These are phyloP conservation scores for Ophiocordyceps sinensis DNA, from an alignment of 2,329 filamentous ascomycete genomes.

Conservation along the genomic window DNA sequence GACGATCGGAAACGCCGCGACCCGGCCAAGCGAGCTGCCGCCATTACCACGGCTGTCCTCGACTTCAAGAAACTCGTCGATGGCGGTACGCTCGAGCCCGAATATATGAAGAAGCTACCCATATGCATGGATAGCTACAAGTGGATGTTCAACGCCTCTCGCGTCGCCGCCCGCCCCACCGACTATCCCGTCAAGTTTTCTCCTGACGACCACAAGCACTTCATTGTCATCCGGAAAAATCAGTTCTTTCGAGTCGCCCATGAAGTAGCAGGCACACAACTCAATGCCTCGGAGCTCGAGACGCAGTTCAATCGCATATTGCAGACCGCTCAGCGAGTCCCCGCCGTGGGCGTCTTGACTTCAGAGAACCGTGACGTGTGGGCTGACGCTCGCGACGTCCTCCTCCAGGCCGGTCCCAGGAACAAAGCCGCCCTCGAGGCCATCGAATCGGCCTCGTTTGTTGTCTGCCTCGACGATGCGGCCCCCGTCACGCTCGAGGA, in stretches of 20 bases:
- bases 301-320: slow-evolving; percentile 79
- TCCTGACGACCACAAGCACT: slow-evolving; percentile 64
- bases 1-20: slow-evolving; percentile 81
- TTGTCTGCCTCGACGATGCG: slow-evolving; percentile 88
- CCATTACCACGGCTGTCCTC: slow-evolving; percentile 69
- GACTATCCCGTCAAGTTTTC: slow-evolving; percentile 78
- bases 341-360: slow-evolving; percentile 73
- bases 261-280: slow-evolving; percentile 66
- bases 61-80: slow-evolving; percentile 96
- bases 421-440: slow-evolving; percentile 67
- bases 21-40: slow-evolving; percentile 84
- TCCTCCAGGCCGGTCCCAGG: slow-evolving; percentile 61
- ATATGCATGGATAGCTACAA: slow-evolving; percentile 98
- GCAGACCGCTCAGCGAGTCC: slow-evolving; percentile 53
- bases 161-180: slow-evolving; percentile 66
- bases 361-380: slow-evolving; percentile 89
- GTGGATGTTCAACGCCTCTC: slow-evolving; percentile 96
- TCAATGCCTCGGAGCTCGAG: slow-evolving; percentile 83
- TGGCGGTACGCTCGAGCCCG: slow-evolving; percentile 68
- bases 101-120: slow-evolving; percentile 96
- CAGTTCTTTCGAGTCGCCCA: slow-evolving; percentile 89
- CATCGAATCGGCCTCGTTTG: slow-evolving; percentile 79
- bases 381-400: slow-evolving; percentile 65
- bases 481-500: slow-evolving; percentile 87
- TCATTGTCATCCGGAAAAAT: slow-evolving; percentile 86